Percentiles rank a stretch among this genome's conserved stretches.
Evolutionary conservation across 306 rosid species (phyloP).

Genomic region (Quercus mongolica): DNA sequence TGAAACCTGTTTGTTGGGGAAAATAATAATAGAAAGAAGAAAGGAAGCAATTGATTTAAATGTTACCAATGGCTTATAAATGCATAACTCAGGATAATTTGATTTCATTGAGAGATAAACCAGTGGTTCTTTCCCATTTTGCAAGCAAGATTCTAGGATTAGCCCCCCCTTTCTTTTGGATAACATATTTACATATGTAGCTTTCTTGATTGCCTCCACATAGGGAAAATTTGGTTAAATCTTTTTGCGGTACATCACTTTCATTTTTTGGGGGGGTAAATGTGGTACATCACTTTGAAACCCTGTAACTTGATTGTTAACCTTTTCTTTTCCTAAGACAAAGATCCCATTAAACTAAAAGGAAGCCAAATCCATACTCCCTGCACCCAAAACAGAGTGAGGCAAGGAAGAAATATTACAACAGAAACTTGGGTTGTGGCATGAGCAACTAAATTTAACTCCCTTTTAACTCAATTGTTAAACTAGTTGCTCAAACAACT

Average conservation of each 20-base stretch:
- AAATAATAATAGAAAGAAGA: not conserved
- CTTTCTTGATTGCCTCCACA: not conserved
- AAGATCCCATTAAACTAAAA: too few relatives aligned
- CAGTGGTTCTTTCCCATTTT: not conserved
- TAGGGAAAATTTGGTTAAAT: not conserved
- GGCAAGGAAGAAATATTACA: too few relatives aligned
- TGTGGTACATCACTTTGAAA: not conserved
- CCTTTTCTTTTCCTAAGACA: not conserved
- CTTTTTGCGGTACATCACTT: not conserved
- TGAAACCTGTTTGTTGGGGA: not conserved
- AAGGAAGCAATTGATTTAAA: not conserved
- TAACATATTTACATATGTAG: not conserved
- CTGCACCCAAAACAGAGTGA: too few relatives aligned
- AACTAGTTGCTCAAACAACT: not conserved
- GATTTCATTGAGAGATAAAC: not conserved
- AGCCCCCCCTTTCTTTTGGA: not conserved
- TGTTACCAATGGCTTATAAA: not conserved
- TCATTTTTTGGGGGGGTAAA: too few relatives aligned
- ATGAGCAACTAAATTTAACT: too few relatives aligned
- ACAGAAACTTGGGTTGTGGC: too few relatives aligned
- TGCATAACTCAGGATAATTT: not conserved
- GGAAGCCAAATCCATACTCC: too few relatives aligned
- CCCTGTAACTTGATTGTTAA: not conserved
- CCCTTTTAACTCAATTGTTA: not conserved
- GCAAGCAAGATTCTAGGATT: not conserved